Evolutionary conservation across 2,329 filamentous ascomycete genomes (phyloP).

Genomic region (Pseudogymnoascus verrucosus): DNA sequence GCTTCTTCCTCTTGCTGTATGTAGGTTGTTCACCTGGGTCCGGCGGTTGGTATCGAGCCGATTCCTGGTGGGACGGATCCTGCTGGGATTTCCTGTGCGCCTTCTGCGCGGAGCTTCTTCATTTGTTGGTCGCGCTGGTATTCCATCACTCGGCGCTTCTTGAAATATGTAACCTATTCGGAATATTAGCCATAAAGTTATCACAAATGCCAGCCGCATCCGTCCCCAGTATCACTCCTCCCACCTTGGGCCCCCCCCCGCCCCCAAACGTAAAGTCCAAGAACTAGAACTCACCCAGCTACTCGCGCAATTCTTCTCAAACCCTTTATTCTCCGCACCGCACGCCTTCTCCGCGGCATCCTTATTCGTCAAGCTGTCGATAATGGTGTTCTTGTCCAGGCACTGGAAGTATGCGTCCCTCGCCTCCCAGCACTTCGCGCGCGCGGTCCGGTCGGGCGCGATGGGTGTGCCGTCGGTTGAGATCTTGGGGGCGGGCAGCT

Average conservation of each 20-base stretch:
- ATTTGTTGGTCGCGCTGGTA: slow-evolving; percentile 75
- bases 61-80: not conserved
- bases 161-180: slow-evolving; percentile 85
- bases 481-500: slow-evolving; percentile 35
- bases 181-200: not conserved
- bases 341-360: slow-evolving; percentile 51
- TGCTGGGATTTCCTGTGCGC: slow-evolving; percentile 51
- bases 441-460: slow-evolving; percentile 77
- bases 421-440: slow-evolving; percentile 79
- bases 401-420: slow-evolving; percentile 85
- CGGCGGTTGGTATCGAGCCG: slow-evolving; percentile 4
- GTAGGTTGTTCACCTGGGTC: not conserved
- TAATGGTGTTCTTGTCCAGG: slow-evolving; percentile 70
- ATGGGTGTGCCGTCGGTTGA: slow-evolving; percentile 54
- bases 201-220: no score
- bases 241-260: no score
- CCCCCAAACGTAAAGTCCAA: no score
- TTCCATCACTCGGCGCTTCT: slow-evolving; percentile 91
- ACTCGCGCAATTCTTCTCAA: slow-evolving; percentile 77
- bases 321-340: slow-evolving; percentile 50
- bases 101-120: slow-evolving; percentile 65
- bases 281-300: slow-evolving; percentile 95
- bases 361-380: slow-evolving; percentile 61
- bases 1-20: not conserved
- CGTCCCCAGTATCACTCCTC: no score